These are phyloP conservation scores for Vaccinium darrowii DNA, from an alignment of 148 eudicot genomes.

Conservation along the genomic window DNA sequence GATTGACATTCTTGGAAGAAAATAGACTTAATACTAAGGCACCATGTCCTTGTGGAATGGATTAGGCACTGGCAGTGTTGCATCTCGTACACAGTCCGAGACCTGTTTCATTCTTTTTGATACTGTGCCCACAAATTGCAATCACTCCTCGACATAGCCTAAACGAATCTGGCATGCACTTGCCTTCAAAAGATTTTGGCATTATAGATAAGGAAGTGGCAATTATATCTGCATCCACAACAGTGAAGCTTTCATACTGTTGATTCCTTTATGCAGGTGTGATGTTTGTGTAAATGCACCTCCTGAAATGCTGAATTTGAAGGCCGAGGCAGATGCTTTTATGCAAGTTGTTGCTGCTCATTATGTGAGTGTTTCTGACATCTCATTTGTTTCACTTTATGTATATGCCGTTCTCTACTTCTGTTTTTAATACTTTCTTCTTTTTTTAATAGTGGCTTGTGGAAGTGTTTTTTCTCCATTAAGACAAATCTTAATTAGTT, in stretches of 20 bases:
- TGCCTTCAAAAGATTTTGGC: not conserved
- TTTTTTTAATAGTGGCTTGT: not conserved
- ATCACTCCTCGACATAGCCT: not conserved
- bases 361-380: conserved; percentile 33
- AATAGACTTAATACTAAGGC: not conserved
- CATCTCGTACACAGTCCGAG: not conserved
- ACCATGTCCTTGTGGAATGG: not conserved
- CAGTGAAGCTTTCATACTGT: not conserved
- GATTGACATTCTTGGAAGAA: not conserved
- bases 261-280: conserved; percentile 40
- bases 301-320: conserved; percentile 62
- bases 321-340: conserved; percentile 57
- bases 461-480: not conserved
- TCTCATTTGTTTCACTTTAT: not conserved
- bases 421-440: not conserved
- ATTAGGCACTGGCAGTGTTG: not conserved
- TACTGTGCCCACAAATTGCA: not conserved
- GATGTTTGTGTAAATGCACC: conserved; percentile 75
- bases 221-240: not conserved
- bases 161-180: not conserved
- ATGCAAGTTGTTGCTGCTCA: conserved; percentile 57
- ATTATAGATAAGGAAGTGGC: not conserved
- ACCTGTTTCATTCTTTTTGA: not conserved
- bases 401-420: not conserved
- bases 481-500: not conserved